Base-by-base conservation (phyloP, 306 rosid species). In the Sesbania bispinosa region DNA sequence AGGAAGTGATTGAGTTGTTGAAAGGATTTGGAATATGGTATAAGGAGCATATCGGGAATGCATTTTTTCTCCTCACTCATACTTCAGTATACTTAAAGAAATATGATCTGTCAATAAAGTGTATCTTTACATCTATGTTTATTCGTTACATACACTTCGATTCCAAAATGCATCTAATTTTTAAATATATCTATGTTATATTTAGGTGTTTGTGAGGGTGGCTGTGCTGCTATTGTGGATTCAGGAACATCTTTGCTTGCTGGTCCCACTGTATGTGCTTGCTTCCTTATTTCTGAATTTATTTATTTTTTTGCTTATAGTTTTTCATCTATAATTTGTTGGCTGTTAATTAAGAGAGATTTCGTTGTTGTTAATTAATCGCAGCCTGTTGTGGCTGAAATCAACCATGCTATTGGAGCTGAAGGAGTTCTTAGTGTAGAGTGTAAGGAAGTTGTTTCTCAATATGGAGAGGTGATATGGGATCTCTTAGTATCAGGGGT, bases 381-480 rank as follows among this genome's bases (percentile, higher is more conserved):
- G 33, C 83, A 89, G 98, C 18, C 84, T 70, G 67, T 83, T 67
- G 88, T 92, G 67, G 75, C 97, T 71, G 85, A 89, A 82, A 86
- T 92, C 79, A 92, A 92, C 84, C 89, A 87, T 64, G 97, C 97
- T 47, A 89, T 92, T 46, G 96, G 98, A 76, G 98, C 96, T 58
- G 91, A 88, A 83, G 97, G 97, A 75, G 78, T 92, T 62, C 87
- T 86, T 24, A 92, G 90, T 70, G 74, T 85, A 67, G 90, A 89
- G 79, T 89, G 98, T 72, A 89, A 92, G 81, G 78, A 71, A 35
- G 82, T 89, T 32, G 90, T 89, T 58, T 77, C 96, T 67, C 82
- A 89, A 64, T 92, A 92, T 77, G 98, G 98, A 74, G 94, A 92
- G 61, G 2, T 45, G 77, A 89, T 92, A 63, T 92, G 94, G 98